Evolutionary conservation across 2,329 filamentous ascomycete genomes (phyloP).

Genomic region (Xenoacremonium recifei): DNA sequence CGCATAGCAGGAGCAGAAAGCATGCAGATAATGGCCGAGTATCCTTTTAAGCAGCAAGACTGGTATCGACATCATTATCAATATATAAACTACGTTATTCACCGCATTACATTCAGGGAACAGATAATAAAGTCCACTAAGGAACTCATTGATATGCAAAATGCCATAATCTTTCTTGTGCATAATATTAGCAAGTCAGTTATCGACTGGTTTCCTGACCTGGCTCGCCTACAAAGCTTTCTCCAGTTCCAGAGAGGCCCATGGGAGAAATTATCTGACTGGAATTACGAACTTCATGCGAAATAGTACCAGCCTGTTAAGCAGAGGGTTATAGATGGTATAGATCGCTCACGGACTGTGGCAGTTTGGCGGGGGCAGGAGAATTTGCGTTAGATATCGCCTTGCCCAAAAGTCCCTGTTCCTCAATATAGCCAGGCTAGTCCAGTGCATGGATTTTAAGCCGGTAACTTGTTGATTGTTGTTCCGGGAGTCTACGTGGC

Average conservation of each 20-base stretch:
- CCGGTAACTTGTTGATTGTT: no score
- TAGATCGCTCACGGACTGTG: constrained; percentile 20
- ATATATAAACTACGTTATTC: constrained; percentile 38
- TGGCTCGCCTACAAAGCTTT: constrained; percentile 27
- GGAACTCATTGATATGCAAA: constrained; percentile 35
- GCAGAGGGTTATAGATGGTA: constrained; percentile 9
- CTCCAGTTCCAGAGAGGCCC: constrained; percentile 33
- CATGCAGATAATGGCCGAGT: constrained; percentile 31
- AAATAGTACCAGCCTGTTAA: constrained; percentile 33
- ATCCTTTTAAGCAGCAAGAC: constrained; percentile 21
- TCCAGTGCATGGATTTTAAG: constrained; percentile 22
- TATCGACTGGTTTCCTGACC: constrained; percentile 37
- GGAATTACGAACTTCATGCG: constrained; percentile 32
- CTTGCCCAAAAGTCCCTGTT: constrained; percentile 25
- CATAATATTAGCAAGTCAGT: constrained; percentile 31
- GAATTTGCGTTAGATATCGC: constrained; percentile 21
- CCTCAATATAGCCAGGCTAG: constrained; percentile 21
- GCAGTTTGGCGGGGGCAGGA: constrained; percentile 24
- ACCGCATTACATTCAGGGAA: constrained; percentile 34
- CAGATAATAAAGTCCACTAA: constrained; percentile 27
- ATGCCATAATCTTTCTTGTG: constrained; percentile 34
- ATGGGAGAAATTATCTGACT: constrained; percentile 32
- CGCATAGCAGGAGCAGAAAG: constrained; percentile 36
- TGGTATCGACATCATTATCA: constrained; percentile 41
- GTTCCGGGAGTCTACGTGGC: not conserved